phyloP scores from a whole-genome alignment of 495 filamentous ascomycete genomes.

The Trichoderma erinaceum region DNA sequence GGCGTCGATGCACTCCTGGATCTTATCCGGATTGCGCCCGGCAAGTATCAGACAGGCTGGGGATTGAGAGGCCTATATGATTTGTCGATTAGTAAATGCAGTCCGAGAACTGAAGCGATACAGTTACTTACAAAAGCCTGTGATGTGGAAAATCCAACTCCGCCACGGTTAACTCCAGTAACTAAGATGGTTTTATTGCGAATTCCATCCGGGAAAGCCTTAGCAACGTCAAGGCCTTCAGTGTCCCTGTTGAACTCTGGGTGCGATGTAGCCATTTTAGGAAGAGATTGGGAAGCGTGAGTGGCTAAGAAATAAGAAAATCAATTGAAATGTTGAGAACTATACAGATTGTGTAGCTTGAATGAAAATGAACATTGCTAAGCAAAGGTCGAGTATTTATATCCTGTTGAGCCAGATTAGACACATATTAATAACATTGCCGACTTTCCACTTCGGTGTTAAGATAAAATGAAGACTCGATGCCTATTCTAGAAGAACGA shows the following conservation, averaged over 20 bases:
- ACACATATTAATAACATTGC: not conserved
- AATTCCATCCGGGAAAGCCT: slow-evolving; percentile 31
- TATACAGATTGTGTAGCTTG: not conserved
- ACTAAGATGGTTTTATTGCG: slow-evolving; percentile 37
- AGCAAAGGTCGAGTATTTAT: not conserved
- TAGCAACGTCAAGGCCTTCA: slow-evolving; percentile 36
- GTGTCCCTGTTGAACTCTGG: slow-evolving; percentile 34
- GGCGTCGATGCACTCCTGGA: slow-evolving; percentile 31
- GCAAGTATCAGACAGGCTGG: slow-evolving; percentile 38
- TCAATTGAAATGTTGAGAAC: not conserved
- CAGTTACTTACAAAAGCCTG: slow-evolving; percentile 36
- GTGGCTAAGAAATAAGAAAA: not conserved
- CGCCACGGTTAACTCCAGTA: slow-evolving; percentile 36
- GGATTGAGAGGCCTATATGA: not conserved
- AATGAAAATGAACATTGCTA: not conserved
- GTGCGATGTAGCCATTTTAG: slow-evolving; percentile 27
- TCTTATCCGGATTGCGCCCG: slow-evolving; percentile 34
- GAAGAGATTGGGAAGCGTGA: not conserved
- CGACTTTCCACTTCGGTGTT: not conserved
- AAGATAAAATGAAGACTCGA: not conserved
- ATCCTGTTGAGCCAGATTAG: not conserved
- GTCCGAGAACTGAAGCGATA: slow-evolving; percentile 33
- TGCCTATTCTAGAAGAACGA: not conserved
- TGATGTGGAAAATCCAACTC: slow-evolving; percentile 38
- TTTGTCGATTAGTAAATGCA: not conserved